These are phyloP conservation scores for Raffaelea deltoideospora DNA, from an alignment of 2,329 filamentous ascomycete species.

Conservation along the genomic window DNA sequence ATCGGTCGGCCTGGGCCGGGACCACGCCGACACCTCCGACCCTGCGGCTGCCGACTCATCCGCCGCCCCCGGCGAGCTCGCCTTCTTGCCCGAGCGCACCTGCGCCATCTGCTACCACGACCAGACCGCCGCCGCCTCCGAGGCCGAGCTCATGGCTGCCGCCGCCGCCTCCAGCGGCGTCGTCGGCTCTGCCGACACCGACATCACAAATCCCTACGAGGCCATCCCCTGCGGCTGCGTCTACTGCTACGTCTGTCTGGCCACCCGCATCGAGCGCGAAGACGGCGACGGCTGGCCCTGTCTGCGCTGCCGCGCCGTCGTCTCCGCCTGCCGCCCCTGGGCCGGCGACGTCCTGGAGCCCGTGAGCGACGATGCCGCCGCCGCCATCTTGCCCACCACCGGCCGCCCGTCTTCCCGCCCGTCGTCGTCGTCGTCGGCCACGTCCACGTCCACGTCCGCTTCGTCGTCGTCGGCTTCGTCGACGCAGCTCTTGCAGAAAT, in stretches of 20 bases:
- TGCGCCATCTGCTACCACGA: slow-evolving; percentile 96
- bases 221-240: slow-evolving; percentile 77
- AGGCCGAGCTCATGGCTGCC: slow-evolving; percentile 58
- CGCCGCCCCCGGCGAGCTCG: slow-evolving; percentile 49
- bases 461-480: slow-evolving; percentile 1
- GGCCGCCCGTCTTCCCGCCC: too few relatives aligned
- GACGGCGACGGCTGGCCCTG: slow-evolving; percentile 92
- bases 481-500: slow-evolving; percentile 25
- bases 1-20: too few relatives aligned
- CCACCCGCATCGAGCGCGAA: slow-evolving; percentile 75
- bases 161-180: slow-evolving; percentile 59
- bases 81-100: slow-evolving; percentile 80
- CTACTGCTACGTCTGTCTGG: slow-evolving; percentile 94
- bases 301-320: slow-evolving; percentile 68
- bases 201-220: slow-evolving; percentile 94
- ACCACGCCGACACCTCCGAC: background rate
- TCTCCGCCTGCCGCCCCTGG: slow-evolving; percentile 84
- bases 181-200: slow-evolving; percentile 75
- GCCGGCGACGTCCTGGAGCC: slow-evolving; percentile 69
- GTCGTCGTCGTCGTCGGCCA: slow-evolving; percentile 5
- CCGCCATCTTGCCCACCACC: background rate
- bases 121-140: slow-evolving; percentile 62
- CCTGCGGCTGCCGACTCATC: background rate
- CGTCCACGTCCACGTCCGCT: background rate
- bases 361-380: slow-evolving; percentile 9